Base-by-base conservation (phyloP, 495 filamentous ascomycete genomes). In the Hypomontagnella submonticulosa region DNA sequence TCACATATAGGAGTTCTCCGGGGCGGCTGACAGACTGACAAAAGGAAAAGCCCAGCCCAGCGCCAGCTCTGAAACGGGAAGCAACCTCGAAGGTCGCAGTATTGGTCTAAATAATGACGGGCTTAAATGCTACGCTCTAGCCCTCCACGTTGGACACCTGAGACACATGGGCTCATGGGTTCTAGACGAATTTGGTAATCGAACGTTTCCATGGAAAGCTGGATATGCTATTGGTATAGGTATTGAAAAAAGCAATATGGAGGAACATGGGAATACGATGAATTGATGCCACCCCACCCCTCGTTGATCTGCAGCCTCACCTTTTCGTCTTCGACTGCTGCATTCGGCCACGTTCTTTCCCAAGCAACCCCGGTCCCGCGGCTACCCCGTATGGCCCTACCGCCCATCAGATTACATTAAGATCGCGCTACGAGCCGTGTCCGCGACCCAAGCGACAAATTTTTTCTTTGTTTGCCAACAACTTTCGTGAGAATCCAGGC, bases 221-320 rank as follows among this genome's bases (percentile, higher is more conserved):
- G 6, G 23, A 6, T 27, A 2, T 27, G 23, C 23, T 27, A 27
- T 27, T 27, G 23, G 23, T 27, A 27, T 27, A 27, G 6, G 6
- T 27, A 27, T 3, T 27, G 23, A 27, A 27, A 27, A 46, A 47
- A 47, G 16, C 44, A 15, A 20, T 11, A 33, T 48, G 20, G 44
- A 33, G 30, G 36, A 40, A 15, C n/a, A n/a, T n/a, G n/a, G n/a
- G n/a, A 40, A 40, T 11, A 40, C 3, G 36, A 48, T 32, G 7
- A 53, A 11, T 27, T 43, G 54, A 49, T 59, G 44, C 58, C 58
- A 63, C 65, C 58, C 37, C 52, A 43, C 37, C 37, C 49, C 27
- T 54, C 38, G 42, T 53, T 37, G 44, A 47, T 15, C 33, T 13
- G 42, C 32, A 56, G 38, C 61, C 48, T 51, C 47, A 41, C 51